Percentiles rank a stretch among this genome's conserved stretches.
phyloP scores from a whole-genome alignment of 352 stramenopile species.

The Phytophthora sp. region DNA sequence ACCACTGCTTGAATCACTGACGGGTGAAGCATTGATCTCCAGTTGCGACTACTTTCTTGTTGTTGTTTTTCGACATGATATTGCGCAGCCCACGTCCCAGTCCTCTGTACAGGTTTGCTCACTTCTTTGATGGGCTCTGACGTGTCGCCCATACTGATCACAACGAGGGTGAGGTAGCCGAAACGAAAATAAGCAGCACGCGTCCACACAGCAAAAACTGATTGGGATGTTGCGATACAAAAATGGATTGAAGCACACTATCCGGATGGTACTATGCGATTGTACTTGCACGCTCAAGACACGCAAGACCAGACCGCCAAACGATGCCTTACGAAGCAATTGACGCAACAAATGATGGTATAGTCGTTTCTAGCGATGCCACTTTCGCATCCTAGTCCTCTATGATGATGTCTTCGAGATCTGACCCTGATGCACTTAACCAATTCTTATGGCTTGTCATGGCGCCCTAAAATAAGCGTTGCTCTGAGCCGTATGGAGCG shows the following conservation, averaged over 20 bases:
- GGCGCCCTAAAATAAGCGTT: no score
- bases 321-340: no score
- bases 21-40: constrained; percentile 8
- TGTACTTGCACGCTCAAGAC: not conserved
- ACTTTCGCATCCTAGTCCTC: no score
- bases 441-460: no score
- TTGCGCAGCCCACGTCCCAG: not conserved
- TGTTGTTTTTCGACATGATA: constrained; percentile 12
- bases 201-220: not conserved
- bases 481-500: no score
- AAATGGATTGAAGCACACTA: not conserved
- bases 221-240: not conserved
- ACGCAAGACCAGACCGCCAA: not conserved
- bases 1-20: constrained; percentile 14
- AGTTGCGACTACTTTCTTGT: constrained; percentile 3
- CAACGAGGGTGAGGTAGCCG: not conserved
- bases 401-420: no score
- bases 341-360: no score
- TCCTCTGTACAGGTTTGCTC: not conserved
- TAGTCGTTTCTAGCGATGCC: no score
- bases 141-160: not conserved
- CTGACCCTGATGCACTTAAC: no score
- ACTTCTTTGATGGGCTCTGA: not conserved
- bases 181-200: not conserved
- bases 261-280: no score